Base-by-base conservation (phyloP, 129 eudicot species). In the Chrysanthemum lavandulifolium region DNA sequence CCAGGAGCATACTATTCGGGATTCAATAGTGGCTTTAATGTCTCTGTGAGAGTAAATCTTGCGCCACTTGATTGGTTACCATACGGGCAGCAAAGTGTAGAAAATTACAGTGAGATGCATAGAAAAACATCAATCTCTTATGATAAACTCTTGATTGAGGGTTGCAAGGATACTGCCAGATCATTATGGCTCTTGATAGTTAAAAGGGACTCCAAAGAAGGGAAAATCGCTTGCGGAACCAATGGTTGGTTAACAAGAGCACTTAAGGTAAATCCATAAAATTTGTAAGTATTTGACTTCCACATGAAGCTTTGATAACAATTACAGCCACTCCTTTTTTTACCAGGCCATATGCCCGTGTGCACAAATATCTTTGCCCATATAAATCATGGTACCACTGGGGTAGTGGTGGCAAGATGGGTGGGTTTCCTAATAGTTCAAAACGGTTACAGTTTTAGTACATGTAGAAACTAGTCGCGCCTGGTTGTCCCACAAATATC, bases 11-110 rank as follows among this genome's bases (percentile, higher is more conserved):
- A 81, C 79, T 81, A 87, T 78, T 78, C 96, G 13, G 89, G 83
- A 77, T 79, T 90, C 53, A 87, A 85, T 79, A 82, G 90, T 25
- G 92, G 92, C 15, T 89, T 87, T 68, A 85, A 83, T 84, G 79
- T 86, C 77, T 76, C 89, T 0, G 92, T 84, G 72, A 59, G 79
- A 27, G 91, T 80, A 51, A 80, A 80, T 64, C 72, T 94, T 70
- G 98, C 97, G 33, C 89, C 96, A 53, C 74, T 90, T 67, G 97
- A 94, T 82, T 94, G 97, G 98, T 81, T 94, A 73, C 93, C 93
- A 49, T 83, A 86, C 80, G 98, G 98, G 45, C 96, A 80, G 74
- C 73, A 70, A 78, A 67, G 76, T 10, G 76, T 77, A 57, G 93
- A 90, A 62, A 74, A 70, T 33, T 90, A 86, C 69, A 71, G 86